Evolutionary conservation across 805 yeast species (phyloP), one percentile per base, ranked within the genome.

Genomic region (Wickerhamiella lipophila): DNA sequence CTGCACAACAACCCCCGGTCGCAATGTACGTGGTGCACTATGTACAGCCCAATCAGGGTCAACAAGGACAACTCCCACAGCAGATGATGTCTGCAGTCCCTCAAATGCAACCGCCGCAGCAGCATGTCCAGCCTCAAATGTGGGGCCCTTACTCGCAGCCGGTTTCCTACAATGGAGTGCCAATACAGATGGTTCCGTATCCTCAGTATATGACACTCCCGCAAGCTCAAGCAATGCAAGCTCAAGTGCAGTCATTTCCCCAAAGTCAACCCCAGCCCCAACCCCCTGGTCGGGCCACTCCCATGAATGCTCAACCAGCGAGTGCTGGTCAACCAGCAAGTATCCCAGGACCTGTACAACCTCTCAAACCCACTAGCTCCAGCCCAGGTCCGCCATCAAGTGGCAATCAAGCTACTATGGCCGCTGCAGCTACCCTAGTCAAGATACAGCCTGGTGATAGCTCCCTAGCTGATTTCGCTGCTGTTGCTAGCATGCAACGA

Each of bases 1-100:
- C 35, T 30, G 35, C 15, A 30, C 35, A 30, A 30, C 35, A 30
- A 30, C 35, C 35, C 35, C 35, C 35, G 35, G 35, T 30, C 35
- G 35, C 35, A 30, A 30, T 30, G 35, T 30, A 30, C 35, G 35
- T 30, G 13, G 35, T 30, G 15, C 35, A 30, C 35, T 30, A 30
- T n/a, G n/a, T 30, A 12, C 35, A 30, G 35, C 35, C 35, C 13
- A 6, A 30, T 12, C 35, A 30, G 15, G 15, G 15, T 12, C 35
- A 30, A 12, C 35, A 9, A 30, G 8, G 15, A 6, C 35, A 30
- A 12, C 6, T 30, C 7, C 35, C 7, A 15, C 35, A 30, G 35
- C 42, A 39, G 27, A 6, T 7, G 9, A 25, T 25, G 27, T 7
- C 9, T 7, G 9, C 6, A 25, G 9, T 6, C 9, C 9, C 9